Conservation (phyloP, 441 rosid genomes). For the Adansonia rubrostipa region DNA sequence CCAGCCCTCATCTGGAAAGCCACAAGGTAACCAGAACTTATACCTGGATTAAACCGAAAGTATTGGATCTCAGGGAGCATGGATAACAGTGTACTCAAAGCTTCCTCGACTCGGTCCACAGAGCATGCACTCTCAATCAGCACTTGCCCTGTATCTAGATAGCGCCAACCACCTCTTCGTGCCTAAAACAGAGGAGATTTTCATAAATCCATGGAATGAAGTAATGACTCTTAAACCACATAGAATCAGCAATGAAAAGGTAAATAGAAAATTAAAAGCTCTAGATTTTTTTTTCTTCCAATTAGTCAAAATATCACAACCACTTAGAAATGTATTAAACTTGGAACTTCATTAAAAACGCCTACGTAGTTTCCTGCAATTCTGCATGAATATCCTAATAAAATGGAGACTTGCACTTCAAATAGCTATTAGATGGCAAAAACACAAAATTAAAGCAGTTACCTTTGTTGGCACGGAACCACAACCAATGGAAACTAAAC, state of each 20-base stretch:
- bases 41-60: constrained; percentile 94
- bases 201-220: constrained; percentile 23
- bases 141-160: constrained; percentile 96
- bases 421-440: not conserved
- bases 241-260: not conserved
- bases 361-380: not conserved
- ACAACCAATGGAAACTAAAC: constrained; percentile 92
- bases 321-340: not conserved
- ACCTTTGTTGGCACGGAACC: constrained; percentile 97
- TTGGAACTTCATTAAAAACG: not conserved
- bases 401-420: constrained; percentile 2
- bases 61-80: constrained; percentile 92
- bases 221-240: not conserved
- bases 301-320: not conserved
- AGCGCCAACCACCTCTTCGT: constrained; percentile 98
- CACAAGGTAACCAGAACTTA: constrained; percentile 15
- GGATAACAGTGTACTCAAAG: constrained; percentile 86
- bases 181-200: constrained; percentile 44
- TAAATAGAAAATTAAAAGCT: not conserved
- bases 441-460: constrained; percentile 25
- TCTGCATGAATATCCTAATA: not conserved
- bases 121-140: constrained; percentile 98
- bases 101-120: constrained; percentile 96
- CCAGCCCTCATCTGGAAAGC: constrained; percentile 13
- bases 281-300: not conserved